phyloP scores from a whole-genome alignment of 2,329 filamentous ascomycete genomes.

The Davidsoniella neocaledoniae region DNA sequence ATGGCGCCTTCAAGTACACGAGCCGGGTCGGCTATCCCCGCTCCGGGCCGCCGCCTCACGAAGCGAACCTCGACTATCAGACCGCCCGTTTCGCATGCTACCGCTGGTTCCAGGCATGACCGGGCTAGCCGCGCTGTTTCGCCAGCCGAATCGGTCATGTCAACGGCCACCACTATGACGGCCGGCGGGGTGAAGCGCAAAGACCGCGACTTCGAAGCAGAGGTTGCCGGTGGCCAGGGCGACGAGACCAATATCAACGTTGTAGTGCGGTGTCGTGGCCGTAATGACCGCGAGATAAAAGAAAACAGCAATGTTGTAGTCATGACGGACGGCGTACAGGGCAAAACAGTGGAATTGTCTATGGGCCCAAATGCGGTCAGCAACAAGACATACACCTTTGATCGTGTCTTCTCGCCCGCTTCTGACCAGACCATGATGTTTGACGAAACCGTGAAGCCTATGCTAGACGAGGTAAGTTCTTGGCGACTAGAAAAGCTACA shows the following conservation, averaged over 20 bases:
- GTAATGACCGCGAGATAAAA: constrained; percentile 78
- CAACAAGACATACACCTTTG: constrained; percentile 94
- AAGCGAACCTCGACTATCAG: constrained; percentile 10
- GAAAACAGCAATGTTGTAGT: constrained; percentile 94
- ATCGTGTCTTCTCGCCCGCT: constrained; percentile 89
- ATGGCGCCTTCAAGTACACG: constrained; percentile 6
- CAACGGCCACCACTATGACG: constrained; percentile 29
- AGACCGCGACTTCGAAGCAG: constrained; percentile 64
- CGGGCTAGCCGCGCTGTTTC: constrained; percentile 35
- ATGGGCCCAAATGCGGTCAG: constrained; percentile 87
- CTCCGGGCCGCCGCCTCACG: constrained; percentile 10
- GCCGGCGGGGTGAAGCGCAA: constrained; percentile 58
- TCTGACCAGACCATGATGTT: constrained; percentile 90
- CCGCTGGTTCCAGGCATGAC: background rate
- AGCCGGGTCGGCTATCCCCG: constrained; percentile 5
- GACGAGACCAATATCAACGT: constrained; percentile 97
- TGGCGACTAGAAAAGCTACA: background rate
- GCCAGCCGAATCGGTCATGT: constrained; percentile 48
- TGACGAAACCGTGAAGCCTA: constrained; percentile 85
- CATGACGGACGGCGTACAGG: constrained; percentile 72
- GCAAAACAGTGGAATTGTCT: constrained; percentile 65
- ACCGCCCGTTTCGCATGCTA: background rate
- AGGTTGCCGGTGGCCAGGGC: constrained; percentile 32
- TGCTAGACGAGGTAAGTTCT: constrained; percentile 65
- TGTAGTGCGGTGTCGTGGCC: constrained; percentile 82